Conservation (phyloP, 2,329 filamentous ascomycete species). For the Sporothrix variecibatus region DNA sequence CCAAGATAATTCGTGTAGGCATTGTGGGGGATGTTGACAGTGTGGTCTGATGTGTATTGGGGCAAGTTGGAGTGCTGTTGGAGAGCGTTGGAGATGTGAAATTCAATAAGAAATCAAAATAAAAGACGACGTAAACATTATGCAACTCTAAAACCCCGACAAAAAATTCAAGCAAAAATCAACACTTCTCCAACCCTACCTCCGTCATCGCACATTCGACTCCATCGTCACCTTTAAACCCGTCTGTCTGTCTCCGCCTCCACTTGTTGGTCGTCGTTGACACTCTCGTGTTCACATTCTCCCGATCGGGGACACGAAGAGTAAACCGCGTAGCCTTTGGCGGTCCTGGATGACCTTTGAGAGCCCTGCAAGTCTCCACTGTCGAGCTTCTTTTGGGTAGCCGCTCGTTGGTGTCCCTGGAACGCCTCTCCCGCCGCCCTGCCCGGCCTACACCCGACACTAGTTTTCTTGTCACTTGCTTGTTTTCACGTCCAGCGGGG, state of each 20-base stretch:
- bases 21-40: neutral
- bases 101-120: neutral
- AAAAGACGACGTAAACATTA: neutral
- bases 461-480: neutral
- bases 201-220: neutral
- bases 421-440: neutral
- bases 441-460: neutral
- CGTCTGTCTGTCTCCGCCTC: neutral
- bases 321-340: no score
- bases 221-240: neutral
- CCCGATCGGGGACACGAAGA: neutral
- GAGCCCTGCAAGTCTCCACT: neutral
- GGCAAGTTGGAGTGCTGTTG: neutral
- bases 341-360: no score
- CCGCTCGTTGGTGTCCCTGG: neutral
- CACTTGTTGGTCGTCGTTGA: neutral
- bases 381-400: neutral
- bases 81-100: no score
- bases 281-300: neutral
- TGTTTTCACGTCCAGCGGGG: neutral
- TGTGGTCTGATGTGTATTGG: neutral
- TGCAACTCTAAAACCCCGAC: no score
- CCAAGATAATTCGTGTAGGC: slow-evolving; percentile 19
- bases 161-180: no score
- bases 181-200: no score